Evolutionary conservation across 495 filamentous ascomycete genomes (phyloP), one percentile per base, ranked within the genome.

Genomic region (Penicillium alfredii): DNA sequence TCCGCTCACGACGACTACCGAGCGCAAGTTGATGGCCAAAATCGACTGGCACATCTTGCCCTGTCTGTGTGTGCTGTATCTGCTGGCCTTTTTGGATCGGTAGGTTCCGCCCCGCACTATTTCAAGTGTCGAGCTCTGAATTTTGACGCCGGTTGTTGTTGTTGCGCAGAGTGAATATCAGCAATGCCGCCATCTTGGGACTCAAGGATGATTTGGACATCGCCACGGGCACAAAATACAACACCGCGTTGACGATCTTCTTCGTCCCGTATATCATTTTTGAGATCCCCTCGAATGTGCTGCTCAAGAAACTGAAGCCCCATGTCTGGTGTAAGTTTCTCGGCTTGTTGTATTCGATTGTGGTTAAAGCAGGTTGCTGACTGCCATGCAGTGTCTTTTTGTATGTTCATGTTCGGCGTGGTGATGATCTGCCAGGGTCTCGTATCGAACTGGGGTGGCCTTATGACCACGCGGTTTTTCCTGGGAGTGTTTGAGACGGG

Each of bases 211-310:
- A 93, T 24, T 61, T 92, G 8, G 24, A 68, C 11, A 71, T 94
- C 13, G 53, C 38, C 12, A 43, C 44, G 0, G 68, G 66, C 16
- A 71, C 71, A 8, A 73, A 84, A 49, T 89, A 81, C 60, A 92
- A 90, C 61, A 82, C 75, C 9, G 85, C 83, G 0, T 63, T 94
- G 40, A 79, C 78, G 14, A 90, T 94, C 45, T 94, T 96, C 72
- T 98, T 95, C 63, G 78, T 96, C 0, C 88, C 90, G 0, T 97
- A 95, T 55, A 74, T 94, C 44, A 44, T 90, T 30, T 82, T 82
- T 47, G 89, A 78, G 57, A 92, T 97, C 33, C 92, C 90, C 2
- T 87, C 83, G 32, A 97, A 97, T 51, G 77, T 94, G 35, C 51
- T 93, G 11, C 65, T 97, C 16, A 94, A 93, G 60, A 78, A 76